Base-by-base conservation (phyloP, 768 basidiomycete genomes). In the Rhizopogon sp. region DNA sequence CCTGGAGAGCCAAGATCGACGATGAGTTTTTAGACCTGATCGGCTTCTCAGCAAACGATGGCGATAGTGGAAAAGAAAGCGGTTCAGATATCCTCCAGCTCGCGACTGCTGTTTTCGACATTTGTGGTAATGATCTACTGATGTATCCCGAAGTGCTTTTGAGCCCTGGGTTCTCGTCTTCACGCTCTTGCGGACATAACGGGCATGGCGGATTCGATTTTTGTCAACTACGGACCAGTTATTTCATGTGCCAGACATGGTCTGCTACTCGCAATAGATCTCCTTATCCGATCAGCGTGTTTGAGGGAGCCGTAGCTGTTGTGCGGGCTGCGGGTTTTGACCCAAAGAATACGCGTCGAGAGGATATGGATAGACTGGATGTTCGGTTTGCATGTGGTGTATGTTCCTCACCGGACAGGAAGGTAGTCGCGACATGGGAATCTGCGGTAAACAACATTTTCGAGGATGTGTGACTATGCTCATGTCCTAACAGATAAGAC, bases 1-100 rank as follows among this genome's bases (percentile, higher is more conserved):
- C 51, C 25, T 52, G 51, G 51, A 41, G 51, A 33, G 13, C 39
- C 28, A 43, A 41, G 28, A 33, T 52, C n/a, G 51, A 52, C 40
- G 10, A 7, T 14, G 43, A 50, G 13, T 43, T 52, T 49, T 8
- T 49, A 11, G 35, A 49, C 14, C 13, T 14, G 20, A 17, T 52
- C 43, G 8, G 43, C 28, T 16, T 10, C n/a, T 9, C n/a, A 28
- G 20, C 47, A 22, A 29, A 8, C 25, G 1, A 41, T 22, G n/a
- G 10, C 6, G 31, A 46, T 49, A 9, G n/a, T 33, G 17, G 13
- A 3, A 52, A 33, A 14, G 28, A 52, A 22, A 16, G 17, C 5
- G 47, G 14, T 20, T 9, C 14, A 8, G 25, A 31, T 31, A 31
- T 1, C 5, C 43, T 52, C 22, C 51, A 22, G 20, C 16, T 52